A percentile compares a stretch with the other conserved stretches of the same genome.
These are phyloP conservation scores for Geosmithia morbida DNA, from an alignment of 2,329 filamentous ascomycete genomes.

Conservation along the genomic window DNA sequence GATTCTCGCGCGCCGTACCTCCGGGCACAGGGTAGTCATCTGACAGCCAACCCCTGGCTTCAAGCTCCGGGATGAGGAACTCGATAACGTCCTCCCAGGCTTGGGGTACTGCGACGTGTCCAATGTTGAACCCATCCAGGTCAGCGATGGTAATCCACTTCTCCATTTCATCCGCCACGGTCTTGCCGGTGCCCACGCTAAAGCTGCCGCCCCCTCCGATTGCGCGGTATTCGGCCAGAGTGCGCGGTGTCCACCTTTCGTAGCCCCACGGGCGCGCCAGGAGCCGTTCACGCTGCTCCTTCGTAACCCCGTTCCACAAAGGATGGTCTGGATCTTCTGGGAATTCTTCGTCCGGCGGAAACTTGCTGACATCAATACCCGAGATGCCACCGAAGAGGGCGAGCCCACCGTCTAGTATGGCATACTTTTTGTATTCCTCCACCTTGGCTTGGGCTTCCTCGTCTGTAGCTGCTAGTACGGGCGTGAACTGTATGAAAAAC, in stretches of 20 bases:
- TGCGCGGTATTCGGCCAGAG: slow-evolving; percentile 16
- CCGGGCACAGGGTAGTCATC: slow-evolving; percentile 15
- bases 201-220: slow-evolving; percentile 15
- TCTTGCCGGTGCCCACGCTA: slow-evolving; percentile 13
- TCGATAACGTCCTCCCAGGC: slow-evolving; percentile 3
- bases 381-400: slow-evolving; percentile 44
- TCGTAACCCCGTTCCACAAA: slow-evolving; percentile 19
- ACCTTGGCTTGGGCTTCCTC: slow-evolving; percentile 38
- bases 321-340: slow-evolving; percentile 32
- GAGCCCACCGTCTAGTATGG: slow-evolving; percentile 35
- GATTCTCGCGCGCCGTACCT: slow-evolving; percentile 40
- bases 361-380: slow-evolving; percentile 42
- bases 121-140: slow-evolving; percentile 6
- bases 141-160: slow-evolving; percentile 9
- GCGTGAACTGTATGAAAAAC: slow-evolving; percentile 25
- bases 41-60: slow-evolving; percentile 9
- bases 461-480: slow-evolving; percentile 35
- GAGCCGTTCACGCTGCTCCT: slow-evolving; percentile 29
- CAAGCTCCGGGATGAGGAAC: slow-evolving; percentile 9
- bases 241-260: slow-evolving; percentile 14
- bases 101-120: slow-evolving; percentile 7
- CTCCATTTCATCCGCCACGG: slow-evolving; percentile 17
- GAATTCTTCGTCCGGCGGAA: slow-evolving; percentile 44
- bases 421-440: slow-evolving; percentile 34
- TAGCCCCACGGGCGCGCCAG: slow-evolving; percentile 15